Percentiles rank a stretch among this genome's conserved stretches.
phyloP scores from a whole-genome alignment of 202 grass and related monocot species.

The Elaeis oleifera region DNA sequence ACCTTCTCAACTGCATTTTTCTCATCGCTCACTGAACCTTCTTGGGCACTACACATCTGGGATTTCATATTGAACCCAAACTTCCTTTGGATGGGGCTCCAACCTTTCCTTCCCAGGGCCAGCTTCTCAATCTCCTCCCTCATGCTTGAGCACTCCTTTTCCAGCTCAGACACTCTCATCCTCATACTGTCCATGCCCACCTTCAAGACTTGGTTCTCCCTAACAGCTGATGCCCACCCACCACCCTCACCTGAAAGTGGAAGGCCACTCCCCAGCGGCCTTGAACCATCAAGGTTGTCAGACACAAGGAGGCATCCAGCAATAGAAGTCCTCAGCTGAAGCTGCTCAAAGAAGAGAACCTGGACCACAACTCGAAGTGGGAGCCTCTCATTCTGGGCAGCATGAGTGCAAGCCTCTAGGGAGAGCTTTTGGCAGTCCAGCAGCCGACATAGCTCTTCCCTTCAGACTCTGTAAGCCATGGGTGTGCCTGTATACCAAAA shows the following conservation, averaged over 20 bases:
- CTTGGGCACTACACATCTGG: constrained; percentile 12
- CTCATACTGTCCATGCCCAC: constrained; percentile 12
- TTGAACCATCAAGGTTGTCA: constrained; percentile 16
- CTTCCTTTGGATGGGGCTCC: constrained; percentile 3
- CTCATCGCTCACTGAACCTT: background rate
- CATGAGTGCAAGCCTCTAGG: constrained; percentile 19
- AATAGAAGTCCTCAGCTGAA: constrained; percentile 15
- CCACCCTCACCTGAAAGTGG: background rate
- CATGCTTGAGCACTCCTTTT: constrained; percentile 20
- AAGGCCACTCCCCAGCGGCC: background rate
- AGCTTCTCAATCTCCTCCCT: constrained; percentile 14
- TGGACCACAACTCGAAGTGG: constrained; percentile 12
- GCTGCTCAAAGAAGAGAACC: constrained; percentile 20
- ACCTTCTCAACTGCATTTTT: background rate
- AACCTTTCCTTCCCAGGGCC: background rate
- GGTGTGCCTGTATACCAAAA: constrained; percentile 6
- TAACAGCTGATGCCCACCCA: background rate
- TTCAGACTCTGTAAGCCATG: constrained; percentile 12
- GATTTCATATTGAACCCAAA: constrained; percentile 6
- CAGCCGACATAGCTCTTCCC: constrained; percentile 18
- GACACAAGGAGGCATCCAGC: constrained; percentile 14
- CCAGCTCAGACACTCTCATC: constrained; percentile 14
- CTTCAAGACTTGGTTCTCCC: constrained; percentile 12
- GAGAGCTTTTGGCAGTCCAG: constrained; percentile 24
- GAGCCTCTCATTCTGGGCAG: constrained; percentile 15